Evolutionary conservation across 1,284 basidiomycete genomes (phyloP).

Genomic region (Moesziomyces parantarcticus): DNA sequence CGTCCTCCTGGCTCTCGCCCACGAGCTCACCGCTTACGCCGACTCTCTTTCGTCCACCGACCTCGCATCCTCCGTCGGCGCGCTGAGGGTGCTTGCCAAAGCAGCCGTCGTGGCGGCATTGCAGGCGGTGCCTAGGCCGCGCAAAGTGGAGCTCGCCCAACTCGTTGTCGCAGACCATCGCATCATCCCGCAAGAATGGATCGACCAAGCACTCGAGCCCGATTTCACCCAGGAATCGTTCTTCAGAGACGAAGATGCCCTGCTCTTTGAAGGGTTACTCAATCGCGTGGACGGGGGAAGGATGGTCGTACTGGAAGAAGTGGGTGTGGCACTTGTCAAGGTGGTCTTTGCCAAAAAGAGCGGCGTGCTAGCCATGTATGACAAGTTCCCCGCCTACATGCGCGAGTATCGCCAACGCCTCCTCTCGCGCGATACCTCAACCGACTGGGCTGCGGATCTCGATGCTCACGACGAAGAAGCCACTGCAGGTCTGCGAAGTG

Average conservation of each 20-base stretch:
- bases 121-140: slow-evolving; percentile 16
- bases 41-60: not conserved
- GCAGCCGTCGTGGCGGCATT: slow-evolving; percentile 23
- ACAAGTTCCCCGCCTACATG: slow-evolving; percentile 33
- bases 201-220: not conserved
- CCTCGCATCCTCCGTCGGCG: not conserved
- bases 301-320: slow-evolving; percentile 23
- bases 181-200: slow-evolving; percentile 12
- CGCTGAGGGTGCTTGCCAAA: slow-evolving; percentile 17
- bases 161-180: slow-evolving; percentile 5
- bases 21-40: slow-evolving; percentile 21
- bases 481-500: slow-evolving; percentile 23
- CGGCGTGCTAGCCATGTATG: slow-evolving; percentile 16
- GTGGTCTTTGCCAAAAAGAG: slow-evolving; percentile 43
- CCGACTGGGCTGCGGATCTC: slow-evolving; percentile 9
- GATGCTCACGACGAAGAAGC: slow-evolving; percentile 27
- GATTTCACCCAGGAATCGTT: not conserved
- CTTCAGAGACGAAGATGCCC: slow-evolving; percentile 16
- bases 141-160: slow-evolving; percentile 15
- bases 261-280: slow-evolving; percentile 28
- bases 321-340: slow-evolving; percentile 31
- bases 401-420: slow-evolving; percentile 17
- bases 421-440: not conserved
- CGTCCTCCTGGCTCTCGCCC: slow-evolving; percentile 22
- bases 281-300: not conserved